A percentile compares a stretch with the other conserved stretches of the same genome.
These are phyloP conservation scores for Abelmoschus esculentus DNA, from an alignment of 345 rosid species.

Conservation along the genomic window DNA sequence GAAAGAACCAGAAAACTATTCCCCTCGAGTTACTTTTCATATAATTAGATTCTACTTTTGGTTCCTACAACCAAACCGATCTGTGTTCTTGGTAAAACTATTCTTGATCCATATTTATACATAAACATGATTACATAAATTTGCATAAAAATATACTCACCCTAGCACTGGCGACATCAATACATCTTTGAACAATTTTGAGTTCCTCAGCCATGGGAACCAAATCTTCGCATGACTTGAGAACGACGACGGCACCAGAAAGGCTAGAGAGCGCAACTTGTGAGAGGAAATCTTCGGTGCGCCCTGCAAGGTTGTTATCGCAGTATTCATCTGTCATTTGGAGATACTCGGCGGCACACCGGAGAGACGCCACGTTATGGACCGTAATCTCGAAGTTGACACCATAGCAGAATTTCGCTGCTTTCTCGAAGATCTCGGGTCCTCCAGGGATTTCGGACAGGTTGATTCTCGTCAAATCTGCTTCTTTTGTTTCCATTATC, in stretches of 20 bases:
- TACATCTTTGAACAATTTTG: slow-evolving; percentile 56
- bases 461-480: slow-evolving; percentile 48
- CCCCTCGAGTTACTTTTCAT: too few relatives aligned
- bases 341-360: slow-evolving; percentile 79
- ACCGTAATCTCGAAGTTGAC: slow-evolving; percentile 94
- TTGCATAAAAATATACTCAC: slow-evolving; percentile 21
- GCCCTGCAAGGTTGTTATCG: slow-evolving; percentile 62
- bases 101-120: neutral
- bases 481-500: slow-evolving; percentile 60
- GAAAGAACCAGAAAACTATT: too few relatives aligned
- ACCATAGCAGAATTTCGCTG: slow-evolving; percentile 89
- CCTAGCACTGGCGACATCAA: slow-evolving; percentile 56
- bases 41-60: too few relatives aligned
- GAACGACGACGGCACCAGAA: slow-evolving; percentile 74
- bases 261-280: slow-evolving; percentile 81
- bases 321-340: slow-evolving; percentile 78
- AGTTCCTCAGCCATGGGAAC: slow-evolving; percentile 73
- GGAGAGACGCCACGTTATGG: slow-evolving; percentile 85
- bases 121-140: neutral
- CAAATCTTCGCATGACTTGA: slow-evolving; percentile 73
- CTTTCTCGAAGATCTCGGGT: slow-evolving; percentile 83
- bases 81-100: neutral
- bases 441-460: slow-evolving; percentile 84
- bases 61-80: too few relatives aligned
- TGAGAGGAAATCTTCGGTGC: slow-evolving; percentile 78